phyloP scores from a whole-genome alignment of 129 eudicot species.

The Lactuca sativa region DNA sequence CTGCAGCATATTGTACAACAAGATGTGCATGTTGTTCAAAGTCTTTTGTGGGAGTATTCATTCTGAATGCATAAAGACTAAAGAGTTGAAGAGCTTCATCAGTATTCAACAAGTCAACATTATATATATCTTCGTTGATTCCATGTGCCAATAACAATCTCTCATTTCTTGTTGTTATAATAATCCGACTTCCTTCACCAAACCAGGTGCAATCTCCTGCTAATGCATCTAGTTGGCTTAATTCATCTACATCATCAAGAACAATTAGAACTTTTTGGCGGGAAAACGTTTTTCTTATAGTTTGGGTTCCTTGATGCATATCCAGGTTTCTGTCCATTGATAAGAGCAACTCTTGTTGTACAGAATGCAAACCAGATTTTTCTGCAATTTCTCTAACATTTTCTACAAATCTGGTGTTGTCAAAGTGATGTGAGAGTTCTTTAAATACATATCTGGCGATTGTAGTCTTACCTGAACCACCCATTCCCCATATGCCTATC shows the following conservation, averaged over 20 bases:
- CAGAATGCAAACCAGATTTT: conserved; percentile 7
- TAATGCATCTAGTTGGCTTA: conserved; percentile 30
- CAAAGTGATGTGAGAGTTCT: conserved; percentile 12
- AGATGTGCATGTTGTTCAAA: conserved; percentile 8
- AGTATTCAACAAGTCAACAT: conserved; percentile 5
- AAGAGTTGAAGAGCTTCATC: conserved; percentile 23
- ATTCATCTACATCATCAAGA: conserved; percentile 33
- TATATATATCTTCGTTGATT: conserved; percentile 4
- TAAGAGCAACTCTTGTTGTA: conserved; percentile 19
- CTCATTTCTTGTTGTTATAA: conserved; percentile 27
- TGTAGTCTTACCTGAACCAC: conserved; percentile 34
- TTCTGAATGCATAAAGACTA: conserved; percentile 22
- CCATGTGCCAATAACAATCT: conserved; percentile 9
- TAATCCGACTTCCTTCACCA: conserved; percentile 29
- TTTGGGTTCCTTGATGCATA: not conserved
- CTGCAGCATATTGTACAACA: conserved; percentile 18
- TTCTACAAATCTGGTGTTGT: conserved; percentile 10
- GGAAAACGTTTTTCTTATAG: conserved; percentile 15
- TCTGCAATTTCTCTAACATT: conserved; percentile 20
- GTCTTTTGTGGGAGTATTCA: conserved; percentile 15
- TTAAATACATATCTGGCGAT: conserved; percentile 22
- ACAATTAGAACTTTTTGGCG: conserved; percentile 27
- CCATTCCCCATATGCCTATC: conserved; percentile 33
- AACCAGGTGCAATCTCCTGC: conserved; percentile 28
- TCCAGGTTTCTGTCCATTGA: conserved; percentile 4